Base-by-base conservation (phyloP, 2,329 filamentous ascomycete genomes). In the Fusarium falciforme region DNA sequence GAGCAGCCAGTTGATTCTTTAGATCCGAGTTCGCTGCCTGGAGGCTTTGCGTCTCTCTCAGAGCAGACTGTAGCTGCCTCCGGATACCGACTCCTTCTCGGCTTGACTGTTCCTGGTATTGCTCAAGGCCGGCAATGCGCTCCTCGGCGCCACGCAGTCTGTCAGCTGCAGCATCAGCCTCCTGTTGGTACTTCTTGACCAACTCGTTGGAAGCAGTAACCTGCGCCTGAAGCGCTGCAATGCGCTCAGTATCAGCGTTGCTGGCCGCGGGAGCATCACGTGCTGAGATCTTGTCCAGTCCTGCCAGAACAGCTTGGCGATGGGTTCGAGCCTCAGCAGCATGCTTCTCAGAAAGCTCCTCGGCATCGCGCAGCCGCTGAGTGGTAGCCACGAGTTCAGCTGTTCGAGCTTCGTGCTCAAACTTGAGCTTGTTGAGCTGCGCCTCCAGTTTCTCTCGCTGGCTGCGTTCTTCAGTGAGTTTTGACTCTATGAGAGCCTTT, bases 41-140 rank as follows among this genome's bases (percentile, higher is more conserved):
- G 29, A 97, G 87, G n/a, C 89, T 87, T 81, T 98, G 95, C 16
- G 93, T 91, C 67, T 99, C 96, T 74, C 92, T 93, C 81, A 98
- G 87, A 6, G 94, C 91, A 29, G 91, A 89, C 81, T 98, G 96
- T 62, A 99, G 89, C 80, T 98, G 96, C 80, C 96, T 92, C 64
- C 96, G 91, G 74, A 98, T 94, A 38, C 92, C 91, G 64, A 99
- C 91, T 58, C 95, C 95, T 82, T 99, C 97, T 52, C 96, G 91
- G 82, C 95, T 98, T 5, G 95, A 93, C 83, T 99, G 96, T 80
- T 99, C 96, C 83, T 99, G 96, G 82, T 98, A 98, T 31, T 95
- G 94, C 82, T 99, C 96, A 5, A 99, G 89, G 8, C 96, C 96
- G 6, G 96, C 97, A 81, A 99, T 98, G 47, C 96, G 92, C 85